These are phyloP conservation scores for Eimeria maxima DNA, from an alignment of 169 alveolate genomes.

Conservation along the genomic window DNA sequence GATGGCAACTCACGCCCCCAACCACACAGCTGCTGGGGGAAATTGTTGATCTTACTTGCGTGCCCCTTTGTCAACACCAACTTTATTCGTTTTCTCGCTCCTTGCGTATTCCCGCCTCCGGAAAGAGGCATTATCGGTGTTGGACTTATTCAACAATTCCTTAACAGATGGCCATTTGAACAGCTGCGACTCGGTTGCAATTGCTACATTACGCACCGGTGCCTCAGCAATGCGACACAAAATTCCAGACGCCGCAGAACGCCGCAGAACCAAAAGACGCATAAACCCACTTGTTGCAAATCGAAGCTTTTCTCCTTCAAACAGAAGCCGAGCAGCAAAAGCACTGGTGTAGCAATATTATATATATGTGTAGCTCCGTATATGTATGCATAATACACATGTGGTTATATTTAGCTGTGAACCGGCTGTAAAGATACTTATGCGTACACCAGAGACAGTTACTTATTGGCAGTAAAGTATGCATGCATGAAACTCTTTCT, in stretches of 20 bases:
- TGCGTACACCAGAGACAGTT: too few species aligned
- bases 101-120: background rate
- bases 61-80: constrained; percentile 27
- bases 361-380: too few species aligned
- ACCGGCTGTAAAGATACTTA: too few species aligned
- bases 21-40: background rate
- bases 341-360: too few species aligned
- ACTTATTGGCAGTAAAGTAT: too few species aligned
- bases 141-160: background rate
- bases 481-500: too few species aligned
- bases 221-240: constrained; percentile 46
- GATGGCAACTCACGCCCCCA: background rate
- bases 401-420: too few species aligned
- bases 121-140: background rate
- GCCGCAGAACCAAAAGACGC: constrained; percentile 33
- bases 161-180: constrained; percentile 49
- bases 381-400: too few species aligned
- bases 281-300: constrained; percentile 51
- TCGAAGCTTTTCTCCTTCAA: constrained; percentile 33
- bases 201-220: constrained; percentile 51
- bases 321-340: too few species aligned
- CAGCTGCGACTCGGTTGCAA: constrained; percentile 52
- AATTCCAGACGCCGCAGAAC: constrained; percentile 55
- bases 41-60: background rate
- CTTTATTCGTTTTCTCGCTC: background rate